Evolutionary conservation across 2,329 filamentous ascomycete species (phyloP), one percentile per base, ranked within the genome.

Genomic region (Scedosporium dehoogii): DNA sequence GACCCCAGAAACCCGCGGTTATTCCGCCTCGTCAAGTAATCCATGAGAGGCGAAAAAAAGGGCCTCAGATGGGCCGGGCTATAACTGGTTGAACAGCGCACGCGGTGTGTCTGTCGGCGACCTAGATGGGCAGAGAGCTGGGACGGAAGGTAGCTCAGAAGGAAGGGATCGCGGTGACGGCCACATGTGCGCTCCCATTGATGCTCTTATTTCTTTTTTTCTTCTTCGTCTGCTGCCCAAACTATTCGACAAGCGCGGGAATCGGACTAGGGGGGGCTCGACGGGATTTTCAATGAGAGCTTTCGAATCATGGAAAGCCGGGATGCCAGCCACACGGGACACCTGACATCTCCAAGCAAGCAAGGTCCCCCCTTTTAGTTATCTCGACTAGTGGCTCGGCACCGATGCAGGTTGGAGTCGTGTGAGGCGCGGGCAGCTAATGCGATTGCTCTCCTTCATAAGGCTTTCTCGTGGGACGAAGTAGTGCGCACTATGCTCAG

Each of bases 1-100:
- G 73, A 72, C 65, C 79, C 80, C 56, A 82, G 71, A 64, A 80
- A 82, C 48, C 80, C 80, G 63, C 79, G 78, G 64, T 82, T 82
- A 58, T 72, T 73, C 23, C 60, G 60, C n/a, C 60, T 48, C 16
- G 60, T 41, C 23, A 46, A 41, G 41, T 62, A 41, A 25, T 62
- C 60, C 60, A 58, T 62, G 18, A 51, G 33, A 14, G 48, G 21
- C 25, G 38, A 42, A 29, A 62, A 51, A 12, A 33, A 58, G 56
- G 38, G 33, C 33, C 33, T 12, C 33, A 38, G 9, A 38, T 38
- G 33, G 33, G 33, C 44, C 44, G 44, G 7, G 44, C n/a, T 48
- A 10, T n/a, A 21, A 48, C 18, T 48, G 16, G 44, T 12, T 48
- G 18, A 21, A 48, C 18, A 48, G 14, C 29, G n/a, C 23, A 21